Evolutionary conservation across 352 stramenopile species (phyloP).

Genomic region (Bremia lactucae): DNA sequence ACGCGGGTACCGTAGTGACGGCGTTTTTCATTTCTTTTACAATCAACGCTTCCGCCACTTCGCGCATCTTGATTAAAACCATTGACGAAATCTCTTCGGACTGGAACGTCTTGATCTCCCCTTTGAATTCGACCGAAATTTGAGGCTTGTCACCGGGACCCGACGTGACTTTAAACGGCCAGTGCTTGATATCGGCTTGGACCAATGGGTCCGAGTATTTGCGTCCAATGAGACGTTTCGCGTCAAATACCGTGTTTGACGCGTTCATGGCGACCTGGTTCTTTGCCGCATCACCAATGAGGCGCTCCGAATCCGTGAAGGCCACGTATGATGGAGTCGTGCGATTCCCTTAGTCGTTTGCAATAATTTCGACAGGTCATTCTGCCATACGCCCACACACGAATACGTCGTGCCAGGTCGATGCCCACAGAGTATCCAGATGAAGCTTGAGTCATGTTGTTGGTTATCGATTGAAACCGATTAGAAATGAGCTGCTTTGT

Average conservation of each 20-base stretch:
- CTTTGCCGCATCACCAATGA: conserved; percentile 92
- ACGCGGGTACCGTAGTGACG: conserved; percentile 51
- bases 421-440: too few relatives aligned
- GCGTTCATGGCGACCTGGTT: conserved; percentile 90
- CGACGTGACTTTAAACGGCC: conserved; percentile 71
- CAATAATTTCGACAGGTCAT: conserved; percentile 64
- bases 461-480: too few relatives aligned
- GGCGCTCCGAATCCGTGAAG: conserved; percentile 85
- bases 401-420: conserved; percentile 80
- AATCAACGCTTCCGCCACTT: conserved; percentile 68
- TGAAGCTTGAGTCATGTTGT: too few relatives aligned
- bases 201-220: conserved; percentile 89
- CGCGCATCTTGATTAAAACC: conserved; percentile 76
- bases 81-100: conserved; percentile 86
- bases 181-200: conserved; percentile 66
- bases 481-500: too few relatives aligned
- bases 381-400: conserved; percentile 66
- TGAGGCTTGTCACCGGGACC: conserved; percentile 64
- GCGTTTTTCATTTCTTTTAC: conserved; percentile 53
- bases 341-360: conserved; percentile 83
- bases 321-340: conserved; percentile 94
- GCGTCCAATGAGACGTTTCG: conserved; percentile 93
- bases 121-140: conserved; percentile 81
- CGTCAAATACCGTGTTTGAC: conserved; percentile 93
- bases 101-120: conserved; percentile 70